Evolutionary conservation across 2,329 filamentous ascomycete genomes (phyloP).

Genomic region (Bisporella sp.): DNA sequence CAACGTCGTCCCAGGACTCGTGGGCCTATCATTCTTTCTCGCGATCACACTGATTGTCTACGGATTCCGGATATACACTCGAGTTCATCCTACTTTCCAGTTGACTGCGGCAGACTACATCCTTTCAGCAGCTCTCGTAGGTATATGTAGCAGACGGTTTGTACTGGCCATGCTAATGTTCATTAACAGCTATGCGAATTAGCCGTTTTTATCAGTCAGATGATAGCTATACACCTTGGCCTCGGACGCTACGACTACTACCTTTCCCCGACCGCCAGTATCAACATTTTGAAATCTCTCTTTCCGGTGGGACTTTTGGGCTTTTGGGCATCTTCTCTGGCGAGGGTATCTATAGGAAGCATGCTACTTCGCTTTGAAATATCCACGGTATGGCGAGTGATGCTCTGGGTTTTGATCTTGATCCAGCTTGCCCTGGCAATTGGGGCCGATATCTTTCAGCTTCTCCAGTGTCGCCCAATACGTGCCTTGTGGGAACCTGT

Average conservation of each 20-base stretch:
- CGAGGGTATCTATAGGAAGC: background rate
- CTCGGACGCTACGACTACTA: background rate
- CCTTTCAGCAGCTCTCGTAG: too few relatives aligned
- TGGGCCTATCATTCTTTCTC: too few relatives aligned
- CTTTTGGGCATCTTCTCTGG: background rate
- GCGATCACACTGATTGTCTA: too few relatives aligned
- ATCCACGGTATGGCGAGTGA: background rate
- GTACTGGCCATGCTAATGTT: background rate
- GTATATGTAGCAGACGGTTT: background rate
- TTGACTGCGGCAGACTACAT: too few relatives aligned
- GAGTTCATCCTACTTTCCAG: too few relatives aligned
- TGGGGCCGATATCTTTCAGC: too few relatives aligned
- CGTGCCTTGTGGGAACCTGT: too few relatives aligned
- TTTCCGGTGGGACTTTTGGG: background rate
- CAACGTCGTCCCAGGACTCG: too few relatives aligned
- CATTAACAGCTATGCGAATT: background rate
- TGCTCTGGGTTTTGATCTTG: too few relatives aligned
- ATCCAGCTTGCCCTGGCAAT: too few relatives aligned
- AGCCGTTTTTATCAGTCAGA: background rate
- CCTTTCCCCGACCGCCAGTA: background rate
- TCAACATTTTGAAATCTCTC: background rate
- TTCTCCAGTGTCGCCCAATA: too few relatives aligned
- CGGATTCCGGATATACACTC: too few relatives aligned
- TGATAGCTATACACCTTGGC: background rate
- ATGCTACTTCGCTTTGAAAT: slow-evolving; percentile 1